Conservation (phyloP, 2,329 filamentous ascomycete genomes). For the Colletotrichum gloeosporioides region DNA sequence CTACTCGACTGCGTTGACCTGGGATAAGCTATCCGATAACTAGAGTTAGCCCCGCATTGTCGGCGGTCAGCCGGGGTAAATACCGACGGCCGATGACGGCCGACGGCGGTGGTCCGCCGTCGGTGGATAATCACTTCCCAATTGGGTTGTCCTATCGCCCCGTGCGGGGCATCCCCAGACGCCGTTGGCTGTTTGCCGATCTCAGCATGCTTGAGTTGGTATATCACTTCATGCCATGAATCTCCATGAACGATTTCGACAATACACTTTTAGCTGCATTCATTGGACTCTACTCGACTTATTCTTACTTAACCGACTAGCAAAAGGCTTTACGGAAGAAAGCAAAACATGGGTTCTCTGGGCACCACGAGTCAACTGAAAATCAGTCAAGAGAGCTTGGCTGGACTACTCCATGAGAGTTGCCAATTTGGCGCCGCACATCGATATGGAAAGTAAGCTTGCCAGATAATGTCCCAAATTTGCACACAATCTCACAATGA, state of each 20-base stretch:
- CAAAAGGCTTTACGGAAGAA: not conserved
- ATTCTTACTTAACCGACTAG: fast-evolving
- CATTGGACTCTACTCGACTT: fast-evolving
- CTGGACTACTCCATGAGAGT: not conserved
- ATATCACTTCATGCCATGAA: not conserved
- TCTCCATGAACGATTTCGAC: not conserved
- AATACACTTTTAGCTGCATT: not conserved
- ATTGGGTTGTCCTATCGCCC: not conserved
- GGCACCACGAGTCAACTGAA: not conserved
- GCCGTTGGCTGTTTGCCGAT: not conserved
- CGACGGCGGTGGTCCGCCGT: not conserved
- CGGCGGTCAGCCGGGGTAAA: not conserved
- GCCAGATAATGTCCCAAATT: fast-evolving
- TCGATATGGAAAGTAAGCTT: not conserved
- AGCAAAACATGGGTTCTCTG: not conserved
- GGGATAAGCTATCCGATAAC: not conserved
- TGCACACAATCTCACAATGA: not conserved
- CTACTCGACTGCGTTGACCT: not conserved
- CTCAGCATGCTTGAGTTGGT: not conserved
- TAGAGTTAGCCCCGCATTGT: not conserved
- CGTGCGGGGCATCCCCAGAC: not conserved
- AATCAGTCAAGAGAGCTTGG: not conserved
- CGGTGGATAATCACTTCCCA: not conserved
- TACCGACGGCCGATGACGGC: not conserved
- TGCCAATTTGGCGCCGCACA: not conserved